A percentile compares a stretch with the other conserved stretches of the same genome.
Conservation (phyloP, 371 early-diverging fungal species). For the Circinella minor region DNA sequence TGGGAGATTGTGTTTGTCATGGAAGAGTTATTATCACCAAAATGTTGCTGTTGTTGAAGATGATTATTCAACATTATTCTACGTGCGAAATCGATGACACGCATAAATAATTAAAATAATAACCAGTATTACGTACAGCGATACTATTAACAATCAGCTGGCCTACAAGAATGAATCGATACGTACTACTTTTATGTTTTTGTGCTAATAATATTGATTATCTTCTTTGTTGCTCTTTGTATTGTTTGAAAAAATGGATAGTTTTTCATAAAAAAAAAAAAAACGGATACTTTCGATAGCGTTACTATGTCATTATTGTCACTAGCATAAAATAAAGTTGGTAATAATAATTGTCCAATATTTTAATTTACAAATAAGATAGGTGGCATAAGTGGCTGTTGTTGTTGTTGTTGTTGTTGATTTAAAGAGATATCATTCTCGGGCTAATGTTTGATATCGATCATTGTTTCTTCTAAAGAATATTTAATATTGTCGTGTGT, state of each 20-base stretch:
- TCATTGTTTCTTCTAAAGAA: background rate
- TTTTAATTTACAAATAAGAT: constrained; percentile 13
- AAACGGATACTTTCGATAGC: background rate
- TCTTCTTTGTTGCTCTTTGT: background rate
- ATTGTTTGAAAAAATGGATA: background rate
- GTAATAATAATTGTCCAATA: constrained; percentile 7
- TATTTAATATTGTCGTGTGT: constrained; percentile 11
- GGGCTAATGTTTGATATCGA: background rate
- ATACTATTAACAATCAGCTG: constrained; percentile 20
- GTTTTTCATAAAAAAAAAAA: background rate
- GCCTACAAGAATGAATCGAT: constrained; percentile 10
- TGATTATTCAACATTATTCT: background rate
- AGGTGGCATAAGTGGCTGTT: background rate
- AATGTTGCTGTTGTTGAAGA: background rate
- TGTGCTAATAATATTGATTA: background rate
- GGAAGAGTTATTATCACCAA: background rate
- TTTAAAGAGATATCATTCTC: constrained; percentile 13
- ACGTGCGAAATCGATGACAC: constrained; percentile 6
- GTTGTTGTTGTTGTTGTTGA: background rate
- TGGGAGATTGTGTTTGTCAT: background rate
- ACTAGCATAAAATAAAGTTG: constrained; percentile 7
- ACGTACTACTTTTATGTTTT: background rate
- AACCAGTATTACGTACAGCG: constrained; percentile 14
- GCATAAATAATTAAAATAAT: constrained; percentile 15
- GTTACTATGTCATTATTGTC: background rate